Conservation (phyloP, 768 basidiomycete genomes). For the Chalciporus sphaerocephalus region DNA sequence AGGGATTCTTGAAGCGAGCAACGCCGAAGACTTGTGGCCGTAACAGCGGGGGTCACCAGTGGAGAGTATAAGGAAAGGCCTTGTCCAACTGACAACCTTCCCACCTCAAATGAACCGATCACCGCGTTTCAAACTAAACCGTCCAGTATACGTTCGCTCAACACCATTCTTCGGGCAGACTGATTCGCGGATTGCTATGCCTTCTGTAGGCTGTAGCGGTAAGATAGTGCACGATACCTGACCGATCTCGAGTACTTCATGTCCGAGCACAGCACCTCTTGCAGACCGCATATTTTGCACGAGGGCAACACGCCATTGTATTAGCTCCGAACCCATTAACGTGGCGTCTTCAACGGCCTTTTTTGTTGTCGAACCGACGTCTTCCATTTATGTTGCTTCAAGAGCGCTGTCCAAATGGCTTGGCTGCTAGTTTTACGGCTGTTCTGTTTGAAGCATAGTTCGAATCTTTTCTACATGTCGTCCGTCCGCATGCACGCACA, state of each 20-base stretch:
- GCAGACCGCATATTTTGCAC: constrained; percentile 4
- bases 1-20: constrained; percentile 21
- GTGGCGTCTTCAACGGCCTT: neutral
- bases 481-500: neutral
- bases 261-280: constrained; percentile 16
- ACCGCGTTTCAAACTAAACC: constrained; percentile 2
- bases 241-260: constrained; percentile 16
- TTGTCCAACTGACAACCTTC: constrained; percentile 2
- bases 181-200: neutral
- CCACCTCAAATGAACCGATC: neutral
- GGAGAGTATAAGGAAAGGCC: neutral
- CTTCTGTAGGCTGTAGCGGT: neutral
- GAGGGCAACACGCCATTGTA: constrained; percentile 12
- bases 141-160: neutral
- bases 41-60: neutral
- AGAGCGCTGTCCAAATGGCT: neutral
- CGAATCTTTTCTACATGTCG: neutral
- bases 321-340: neutral
- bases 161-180: neutral
- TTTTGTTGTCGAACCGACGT: neutral
- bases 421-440: neutral
- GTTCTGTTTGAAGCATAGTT: neutral
- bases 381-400: neutral
- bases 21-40: constrained; percentile 8
- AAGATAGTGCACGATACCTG: constrained; percentile 1